Conservation (phyloP, 1,284 basidiomycete genomes). For the Trametes sp. region DNA sequence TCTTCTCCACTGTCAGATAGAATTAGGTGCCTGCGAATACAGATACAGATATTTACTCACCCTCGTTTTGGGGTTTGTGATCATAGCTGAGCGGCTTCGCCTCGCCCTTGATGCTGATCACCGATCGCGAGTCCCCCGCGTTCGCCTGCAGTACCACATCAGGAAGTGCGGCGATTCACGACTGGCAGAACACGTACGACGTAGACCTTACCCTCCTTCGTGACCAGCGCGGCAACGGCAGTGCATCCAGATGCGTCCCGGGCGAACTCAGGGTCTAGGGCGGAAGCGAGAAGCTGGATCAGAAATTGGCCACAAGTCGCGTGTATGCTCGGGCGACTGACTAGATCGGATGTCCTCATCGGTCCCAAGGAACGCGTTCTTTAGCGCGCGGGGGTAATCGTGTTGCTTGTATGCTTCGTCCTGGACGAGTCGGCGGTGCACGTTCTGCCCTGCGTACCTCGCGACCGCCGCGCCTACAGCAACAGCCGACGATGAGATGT, state of each 20-base stretch:
- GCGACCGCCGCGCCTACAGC: conserved; percentile 85
- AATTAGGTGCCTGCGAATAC: conserved; percentile 14
- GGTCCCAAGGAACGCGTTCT: conserved; percentile 90
- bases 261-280: conserved; percentile 82
- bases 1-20: conserved; percentile 71
- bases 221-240: conserved; percentile 89
- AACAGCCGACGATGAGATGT: conserved; percentile 13
- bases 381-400: conserved; percentile 83
- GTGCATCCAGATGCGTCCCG: conserved; percentile 98
- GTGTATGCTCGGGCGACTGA: conserved; percentile 47
- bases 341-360: conserved; percentile 94
- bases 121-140: conserved; percentile 95
- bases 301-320: conserved; percentile 21
- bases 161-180: neutral
- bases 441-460: conserved; percentile 88
- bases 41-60: conserved; percentile 51
- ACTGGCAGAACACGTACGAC: conserved; percentile 61
- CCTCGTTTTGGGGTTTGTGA: conserved; percentile 93
- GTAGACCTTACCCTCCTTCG: conserved; percentile 80
- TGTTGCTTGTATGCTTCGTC: conserved; percentile 79
- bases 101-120: conserved; percentile 87
- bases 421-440: conserved; percentile 82
- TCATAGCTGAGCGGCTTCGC: conserved; percentile 92
- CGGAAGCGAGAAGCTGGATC: conserved; percentile 19
- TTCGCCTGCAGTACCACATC: conserved; percentile 76